These are phyloP conservation scores for Cercophora sp. DNA, from an alignment of 495 filamentous ascomycete genomes.

Conservation along the genomic window DNA sequence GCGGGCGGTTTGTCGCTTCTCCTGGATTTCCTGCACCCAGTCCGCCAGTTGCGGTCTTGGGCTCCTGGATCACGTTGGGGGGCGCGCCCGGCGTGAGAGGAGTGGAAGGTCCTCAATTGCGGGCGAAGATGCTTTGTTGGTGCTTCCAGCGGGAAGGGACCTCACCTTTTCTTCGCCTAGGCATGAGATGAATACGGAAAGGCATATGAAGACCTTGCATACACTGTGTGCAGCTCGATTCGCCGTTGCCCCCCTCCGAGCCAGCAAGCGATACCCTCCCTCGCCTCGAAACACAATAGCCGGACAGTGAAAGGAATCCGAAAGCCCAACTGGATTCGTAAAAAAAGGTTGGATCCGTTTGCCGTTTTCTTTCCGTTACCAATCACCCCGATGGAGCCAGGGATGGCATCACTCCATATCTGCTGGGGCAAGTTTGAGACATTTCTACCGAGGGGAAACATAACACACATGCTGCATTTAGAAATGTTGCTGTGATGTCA, in stretches of 20 bases:
- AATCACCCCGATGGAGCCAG: not conserved
- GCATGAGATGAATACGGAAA: not conserved
- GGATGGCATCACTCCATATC: not conserved
- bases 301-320: too few relatives aligned
- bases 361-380: too few relatives aligned
- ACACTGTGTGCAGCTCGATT: not conserved
- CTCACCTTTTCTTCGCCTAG: not conserved
- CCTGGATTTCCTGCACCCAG: slow-evolving; percentile 1
- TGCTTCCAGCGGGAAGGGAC: not conserved
- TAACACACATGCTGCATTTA: too few relatives aligned
- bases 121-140: not conserved
- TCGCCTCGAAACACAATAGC: not conserved
- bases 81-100: too few relatives aligned
- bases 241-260: too few relatives aligned
- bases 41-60: not conserved
- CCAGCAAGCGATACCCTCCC: not conserved
- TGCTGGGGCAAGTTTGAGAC: not conserved
- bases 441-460: too few relatives aligned
- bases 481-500: slow-evolving; percentile 8
- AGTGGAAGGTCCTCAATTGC: not conserved
- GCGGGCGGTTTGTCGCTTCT: slow-evolving; percentile 7
- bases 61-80: too few relatives aligned
- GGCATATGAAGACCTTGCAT: not conserved
- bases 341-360: too few relatives aligned
- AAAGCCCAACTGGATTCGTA: too few relatives aligned